phyloP scores from a whole-genome alignment of 1,284 basidiomycete species.

The Malassezia slooffiae region DNA sequence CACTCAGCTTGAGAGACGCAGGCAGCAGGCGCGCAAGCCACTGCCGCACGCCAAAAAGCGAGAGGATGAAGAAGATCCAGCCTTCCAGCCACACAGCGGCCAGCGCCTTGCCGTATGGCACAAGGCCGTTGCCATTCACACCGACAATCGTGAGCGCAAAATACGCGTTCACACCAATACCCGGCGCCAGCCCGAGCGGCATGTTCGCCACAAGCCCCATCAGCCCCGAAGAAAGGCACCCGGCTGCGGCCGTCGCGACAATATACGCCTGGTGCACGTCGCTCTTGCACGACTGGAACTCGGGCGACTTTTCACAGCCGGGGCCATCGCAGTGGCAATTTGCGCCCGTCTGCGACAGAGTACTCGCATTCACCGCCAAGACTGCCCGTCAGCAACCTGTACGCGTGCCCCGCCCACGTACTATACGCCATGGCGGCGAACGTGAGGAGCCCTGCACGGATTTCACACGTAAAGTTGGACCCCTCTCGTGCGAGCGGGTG shows the following conservation, averaged over 20 bases:
- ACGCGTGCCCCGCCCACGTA: not conserved
- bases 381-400: conserved; percentile 34
- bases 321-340: conserved; percentile 54
- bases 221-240: conserved; percentile 63
- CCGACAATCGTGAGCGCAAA: conserved; percentile 81
- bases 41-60: conserved; percentile 72
- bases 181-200: conserved; percentile 58
- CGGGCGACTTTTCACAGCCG: conserved; percentile 52
- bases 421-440: conserved; percentile 45
- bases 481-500: conserved; percentile 63
- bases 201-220: conserved; percentile 77
- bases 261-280: conserved; percentile 43
- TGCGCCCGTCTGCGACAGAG: conserved; percentile 65
- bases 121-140: conserved; percentile 63
- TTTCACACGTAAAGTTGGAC: conserved; percentile 55
- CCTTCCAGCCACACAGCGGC: conserved; percentile 63
- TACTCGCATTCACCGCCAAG: conserved; percentile 57
- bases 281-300: conserved; percentile 51
- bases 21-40: conserved; percentile 82
- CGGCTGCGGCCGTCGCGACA: conserved; percentile 60
- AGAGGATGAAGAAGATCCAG: conserved; percentile 72
- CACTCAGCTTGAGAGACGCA: conserved; percentile 69
- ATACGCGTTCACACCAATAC: conserved; percentile 63
- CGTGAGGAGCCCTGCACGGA: conserved; percentile 41
- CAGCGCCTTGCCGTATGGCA: conserved; percentile 70